phyloP scores from a whole-genome alignment of 2,329 filamentous ascomycete species.

The Penicillium brevicompactum region DNA sequence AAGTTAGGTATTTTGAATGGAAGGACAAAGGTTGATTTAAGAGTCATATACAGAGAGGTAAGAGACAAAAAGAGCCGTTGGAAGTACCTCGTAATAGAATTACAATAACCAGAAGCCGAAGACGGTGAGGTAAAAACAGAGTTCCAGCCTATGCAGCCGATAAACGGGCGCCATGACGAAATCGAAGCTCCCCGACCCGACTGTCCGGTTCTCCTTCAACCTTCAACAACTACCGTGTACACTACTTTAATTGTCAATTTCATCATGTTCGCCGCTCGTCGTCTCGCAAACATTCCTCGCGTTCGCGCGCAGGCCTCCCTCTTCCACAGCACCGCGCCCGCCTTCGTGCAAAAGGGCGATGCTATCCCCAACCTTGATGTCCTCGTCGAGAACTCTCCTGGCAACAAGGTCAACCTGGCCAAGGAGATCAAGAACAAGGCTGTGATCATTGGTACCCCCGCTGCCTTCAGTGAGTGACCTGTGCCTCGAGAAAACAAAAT shows the following conservation, averaged over 20 bases:
- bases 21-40: neutral
- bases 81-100: too few species aligned
- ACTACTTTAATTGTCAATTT: neutral
- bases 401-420: slow-evolving; percentile 85
- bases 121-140: neutral
- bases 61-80: neutral
- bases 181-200: slow-evolving; percentile 1
- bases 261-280: slow-evolving; percentile 43
- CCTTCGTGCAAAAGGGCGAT: slow-evolving; percentile 74
- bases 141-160: neutral
- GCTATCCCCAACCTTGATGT: slow-evolving; percentile 74
- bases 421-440: slow-evolving; percentile 76
- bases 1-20: neutral
- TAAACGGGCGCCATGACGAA: slow-evolving; percentile 9
- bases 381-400: slow-evolving; percentile 81
- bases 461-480: slow-evolving; percentile 65
- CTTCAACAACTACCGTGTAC: neutral
- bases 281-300: slow-evolving; percentile 36
- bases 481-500: neutral
- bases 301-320: slow-evolving; percentile 33
- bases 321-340: slow-evolving; percentile 44
- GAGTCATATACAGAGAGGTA: neutral
- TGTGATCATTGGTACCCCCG: slow-evolving; percentile 82
- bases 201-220: neutral
- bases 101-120: too few species aligned